Conservation (phyloP, 306 rosid species). For the Potentilla sterilis region DNA sequence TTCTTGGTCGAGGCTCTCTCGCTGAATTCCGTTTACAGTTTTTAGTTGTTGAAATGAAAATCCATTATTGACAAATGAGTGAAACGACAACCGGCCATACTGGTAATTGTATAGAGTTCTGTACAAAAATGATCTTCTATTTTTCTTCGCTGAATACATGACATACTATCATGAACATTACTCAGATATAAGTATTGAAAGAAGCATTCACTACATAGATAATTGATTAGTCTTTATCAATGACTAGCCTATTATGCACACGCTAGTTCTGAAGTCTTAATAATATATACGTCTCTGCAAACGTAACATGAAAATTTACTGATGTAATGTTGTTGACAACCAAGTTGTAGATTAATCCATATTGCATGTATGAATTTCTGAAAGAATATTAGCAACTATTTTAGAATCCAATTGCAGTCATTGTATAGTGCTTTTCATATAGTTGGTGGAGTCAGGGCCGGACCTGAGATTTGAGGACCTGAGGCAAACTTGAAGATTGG, state of each 20-base stretch:
- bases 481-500: no score
- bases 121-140: neutral
- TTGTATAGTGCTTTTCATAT: conserved; percentile 1
- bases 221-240: neutral
- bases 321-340: neutral
- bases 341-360: neutral
- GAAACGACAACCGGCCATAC: neutral
- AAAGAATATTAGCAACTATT: neutral
- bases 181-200: neutral
- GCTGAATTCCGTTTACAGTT: neutral
- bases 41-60: neutral
- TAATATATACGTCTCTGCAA: neutral
- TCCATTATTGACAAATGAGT: neutral
- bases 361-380: neutral
- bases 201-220: neutral
- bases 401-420: neutral
- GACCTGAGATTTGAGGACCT: no score
- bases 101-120: neutral
- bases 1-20: neutral
- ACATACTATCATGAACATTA: neutral
- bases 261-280: neutral
- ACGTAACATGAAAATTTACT: neutral
- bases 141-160: neutral
- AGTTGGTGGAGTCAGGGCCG: neutral
- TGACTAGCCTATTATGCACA: neutral